Conservation (phyloP, 208 protist species). For the Leishmania lainsoni region DNA sequence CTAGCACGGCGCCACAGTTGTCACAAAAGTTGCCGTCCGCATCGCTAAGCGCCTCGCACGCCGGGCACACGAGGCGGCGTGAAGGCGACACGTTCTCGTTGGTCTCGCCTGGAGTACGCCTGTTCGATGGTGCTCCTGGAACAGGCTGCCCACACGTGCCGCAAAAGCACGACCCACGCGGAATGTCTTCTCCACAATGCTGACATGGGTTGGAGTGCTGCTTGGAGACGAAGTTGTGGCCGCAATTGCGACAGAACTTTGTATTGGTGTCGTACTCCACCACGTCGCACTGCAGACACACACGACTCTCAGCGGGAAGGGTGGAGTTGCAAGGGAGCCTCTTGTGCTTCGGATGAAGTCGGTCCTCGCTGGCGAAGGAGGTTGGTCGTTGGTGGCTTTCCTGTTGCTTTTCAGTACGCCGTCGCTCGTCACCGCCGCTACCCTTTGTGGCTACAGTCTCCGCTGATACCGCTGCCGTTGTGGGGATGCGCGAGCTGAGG, state of each 20-base stretch:
- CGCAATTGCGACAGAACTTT: conserved; percentile 88
- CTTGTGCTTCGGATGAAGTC: conserved; percentile 45
- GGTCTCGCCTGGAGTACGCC: conserved; percentile 45
- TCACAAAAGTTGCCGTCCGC: conserved; percentile 88
- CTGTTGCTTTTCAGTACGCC: background rate
- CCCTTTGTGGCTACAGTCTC: background rate
- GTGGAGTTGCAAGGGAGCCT: conserved; percentile 49
- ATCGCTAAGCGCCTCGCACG: conserved; percentile 73
- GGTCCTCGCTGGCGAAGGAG: conserved; percentile 10
- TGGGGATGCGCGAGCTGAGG: background rate
- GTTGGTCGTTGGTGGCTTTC: background rate
- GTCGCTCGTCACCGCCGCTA: background rate
- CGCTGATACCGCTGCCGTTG: background rate
- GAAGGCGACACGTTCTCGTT: conserved; percentile 54
- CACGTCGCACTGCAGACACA: conserved; percentile 59
- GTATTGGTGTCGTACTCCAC: conserved; percentile 81
- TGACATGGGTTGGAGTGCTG: conserved; percentile 49
- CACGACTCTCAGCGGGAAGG: conserved; percentile 36
- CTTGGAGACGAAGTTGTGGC: conserved; percentile 32
- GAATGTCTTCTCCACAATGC: conserved; percentile 70
- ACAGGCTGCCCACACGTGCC: conserved; percentile 78
- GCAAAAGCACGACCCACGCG: conserved; percentile 82
- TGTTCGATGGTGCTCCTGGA: conserved; percentile 40
- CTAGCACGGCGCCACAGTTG: conserved; percentile 79
- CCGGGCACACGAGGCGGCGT: conserved; percentile 58